Conservation (phyloP, 169 alveolate genomes). For the Plasmodium blacklocki region DNA sequence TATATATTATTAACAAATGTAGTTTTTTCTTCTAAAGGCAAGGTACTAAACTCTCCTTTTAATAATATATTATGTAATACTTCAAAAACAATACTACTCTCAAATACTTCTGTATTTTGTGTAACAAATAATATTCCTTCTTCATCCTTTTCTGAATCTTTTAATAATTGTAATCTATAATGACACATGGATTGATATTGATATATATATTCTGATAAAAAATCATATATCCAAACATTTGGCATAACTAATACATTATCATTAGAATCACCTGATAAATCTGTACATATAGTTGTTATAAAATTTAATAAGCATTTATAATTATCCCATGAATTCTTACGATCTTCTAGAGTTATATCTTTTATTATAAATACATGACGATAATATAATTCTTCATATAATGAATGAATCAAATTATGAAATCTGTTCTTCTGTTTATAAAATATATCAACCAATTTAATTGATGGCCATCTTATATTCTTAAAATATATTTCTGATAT, state of each 20-base stretch:
- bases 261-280: slow-evolving; percentile 68
- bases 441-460: slow-evolving; percentile 84
- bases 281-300: slow-evolving; percentile 79
- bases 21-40: slow-evolving; percentile 36
- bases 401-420: slow-evolving; percentile 87
- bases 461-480: slow-evolving; percentile 88
- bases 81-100: slow-evolving; percentile 57
- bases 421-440: slow-evolving; percentile 86
- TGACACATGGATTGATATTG: slow-evolving; percentile 89
- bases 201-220: slow-evolving; percentile 88
- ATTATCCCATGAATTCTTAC: slow-evolving; percentile 88
- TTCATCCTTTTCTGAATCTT: slow-evolving; percentile 37
- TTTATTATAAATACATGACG: slow-evolving; percentile 88
- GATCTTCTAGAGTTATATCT: slow-evolving; percentile 86
- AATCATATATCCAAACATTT: slow-evolving; percentile 90
- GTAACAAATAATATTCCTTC: slow-evolving; percentile 78
- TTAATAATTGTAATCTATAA: slow-evolving; percentile 38
- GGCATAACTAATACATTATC: slow-evolving; percentile 84
- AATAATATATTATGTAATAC: slow-evolving; percentile 54
- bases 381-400: slow-evolving; percentile 88
- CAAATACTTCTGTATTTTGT: slow-evolving; percentile 26
- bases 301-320: slow-evolving; percentile 84
- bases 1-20: slow-evolving; percentile 28
- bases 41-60: slow-evolving; percentile 35
- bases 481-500: slow-evolving; percentile 86